A percentile compares a stretch with the other conserved stretches of the same genome.
Conservation (phyloP, 2,329 filamentous ascomycete genomes). For the Penicillium sp. region DNA sequence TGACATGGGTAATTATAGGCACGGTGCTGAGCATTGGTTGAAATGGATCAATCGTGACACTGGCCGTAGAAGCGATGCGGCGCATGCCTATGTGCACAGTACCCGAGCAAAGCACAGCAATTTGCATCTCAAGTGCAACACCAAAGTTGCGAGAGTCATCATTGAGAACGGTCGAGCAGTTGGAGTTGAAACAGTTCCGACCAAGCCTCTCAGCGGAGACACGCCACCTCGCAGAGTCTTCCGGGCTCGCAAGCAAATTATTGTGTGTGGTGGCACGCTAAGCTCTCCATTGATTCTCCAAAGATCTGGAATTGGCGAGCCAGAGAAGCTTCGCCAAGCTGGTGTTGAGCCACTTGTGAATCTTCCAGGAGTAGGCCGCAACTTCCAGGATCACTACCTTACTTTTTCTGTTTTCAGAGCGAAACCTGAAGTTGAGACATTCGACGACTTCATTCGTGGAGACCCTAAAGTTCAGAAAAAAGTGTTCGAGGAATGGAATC, state of each 20-base stretch:
- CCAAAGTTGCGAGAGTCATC: constrained; percentile 77
- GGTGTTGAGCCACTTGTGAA: constrained; percentile 72
- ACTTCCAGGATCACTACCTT: constrained; percentile 78
- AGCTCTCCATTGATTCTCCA: constrained; percentile 77
- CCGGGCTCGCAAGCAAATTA: constrained; percentile 73
- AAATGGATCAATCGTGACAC: constrained; percentile 77
- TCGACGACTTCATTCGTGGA: constrained; percentile 79
- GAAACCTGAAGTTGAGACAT: constrained; percentile 75
- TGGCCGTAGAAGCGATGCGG: constrained; percentile 74
- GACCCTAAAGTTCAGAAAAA: constrained; percentile 73
- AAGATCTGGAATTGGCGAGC: constrained; percentile 73
- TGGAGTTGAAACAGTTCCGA: constrained; percentile 70
- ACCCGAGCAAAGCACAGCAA: constrained; percentile 73
- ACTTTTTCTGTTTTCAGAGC: constrained; percentile 73
- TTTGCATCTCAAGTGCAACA: constrained; percentile 73
- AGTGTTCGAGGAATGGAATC: constrained; percentile 77
- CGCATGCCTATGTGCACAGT: constrained; percentile 77
- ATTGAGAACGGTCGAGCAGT: constrained; percentile 74
- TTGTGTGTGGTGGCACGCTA: constrained; percentile 73
- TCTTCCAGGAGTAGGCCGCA: constrained; percentile 73
- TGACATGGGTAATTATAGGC: constrained; percentile 33
- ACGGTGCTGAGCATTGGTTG: constrained; percentile 79
- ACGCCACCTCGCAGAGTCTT: constrained; percentile 61
- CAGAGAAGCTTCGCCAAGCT: constrained; percentile 69
- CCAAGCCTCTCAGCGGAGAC: constrained; percentile 67